Conservation (phyloP, 2,329 filamentous ascomycete genomes). For the Verticillium klebahnii region DNA sequence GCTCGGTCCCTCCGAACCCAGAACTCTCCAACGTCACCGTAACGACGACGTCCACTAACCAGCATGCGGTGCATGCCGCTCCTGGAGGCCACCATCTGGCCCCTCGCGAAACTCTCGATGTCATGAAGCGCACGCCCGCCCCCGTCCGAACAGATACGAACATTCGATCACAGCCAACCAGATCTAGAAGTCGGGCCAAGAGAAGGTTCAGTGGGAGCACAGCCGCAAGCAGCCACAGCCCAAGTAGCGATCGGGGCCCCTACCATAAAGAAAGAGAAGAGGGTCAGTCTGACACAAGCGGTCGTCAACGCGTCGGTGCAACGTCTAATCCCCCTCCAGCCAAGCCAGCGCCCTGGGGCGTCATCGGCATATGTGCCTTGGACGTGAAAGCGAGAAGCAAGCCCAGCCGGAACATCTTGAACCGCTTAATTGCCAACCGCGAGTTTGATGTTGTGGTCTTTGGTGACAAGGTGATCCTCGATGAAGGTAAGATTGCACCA, state of each 20-base stretch:
- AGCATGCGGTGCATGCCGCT: constrained; percentile 26
- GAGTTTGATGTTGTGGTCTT: constrained; percentile 98
- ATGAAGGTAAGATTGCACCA: constrained; percentile 59
- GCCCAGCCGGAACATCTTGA: constrained; percentile 92
- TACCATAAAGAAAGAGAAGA: constrained; percentile 55
- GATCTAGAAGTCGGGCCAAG: constrained; percentile 65
- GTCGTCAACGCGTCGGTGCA: constrained; percentile 10
- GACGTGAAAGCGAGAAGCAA: constrained; percentile 97
- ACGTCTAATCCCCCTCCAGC: constrained; percentile 27
- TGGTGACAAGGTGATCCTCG: constrained; percentile 96
- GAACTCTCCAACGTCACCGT: constrained; percentile 48
- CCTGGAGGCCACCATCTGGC: constrained; percentile 41
- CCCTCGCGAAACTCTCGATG: constrained; percentile 39
- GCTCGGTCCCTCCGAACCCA: constrained; percentile 43
- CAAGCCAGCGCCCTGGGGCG: constrained; percentile 56
- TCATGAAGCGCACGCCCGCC: constrained; percentile 28
- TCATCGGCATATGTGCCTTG: constrained; percentile 90
- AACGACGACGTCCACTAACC: constrained; percentile 43
- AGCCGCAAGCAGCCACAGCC: constrained; percentile 75
- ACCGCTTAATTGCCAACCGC: constrained; percentile 79
- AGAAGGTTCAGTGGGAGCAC: constrained; percentile 79
- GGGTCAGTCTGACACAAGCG: constrained; percentile 24
- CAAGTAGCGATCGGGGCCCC: constrained; percentile 62
- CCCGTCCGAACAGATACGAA: constrained; percentile 18
- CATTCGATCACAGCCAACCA: constrained; percentile 42